Evolutionary conservation across 805 yeast species (phyloP), one percentile per base, ranked within the genome.

Genomic region (Kazachstania psychrophila): DNA sequence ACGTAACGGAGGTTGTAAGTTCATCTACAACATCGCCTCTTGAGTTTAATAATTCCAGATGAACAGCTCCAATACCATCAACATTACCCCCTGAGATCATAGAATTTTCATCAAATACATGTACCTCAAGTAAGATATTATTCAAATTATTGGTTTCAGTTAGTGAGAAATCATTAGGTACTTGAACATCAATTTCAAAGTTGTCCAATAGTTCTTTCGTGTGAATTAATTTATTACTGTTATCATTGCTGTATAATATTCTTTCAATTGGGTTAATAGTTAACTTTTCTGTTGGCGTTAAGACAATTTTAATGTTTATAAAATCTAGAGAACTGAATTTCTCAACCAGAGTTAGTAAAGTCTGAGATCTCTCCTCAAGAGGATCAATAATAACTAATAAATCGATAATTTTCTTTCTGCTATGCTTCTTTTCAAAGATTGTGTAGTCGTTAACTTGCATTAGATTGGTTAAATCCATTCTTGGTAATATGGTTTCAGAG

Each of bases 1-100:
- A 65, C 27, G 82, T 79, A 1, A 78, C 70, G 92, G 89, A 82
- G 1, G 87, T 76, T 26, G 61, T 64, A 0, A 95, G 79, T 44
- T 77, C 85, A 1, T 69, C 62, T 11, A 54, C 40, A 6, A 49
- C 40, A 6, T 44, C 34, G 9, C 39, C 47, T 4, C 32, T 10
- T 9, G 42, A 16, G 39, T 54, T 46, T 6, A 54, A 65, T 3
- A 85, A 49, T 3, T 68, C 63, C 12, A 79, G 47, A 1, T 81
- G 83, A 0, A 70, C 61, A 0, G 83, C 77, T 0, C 70, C 62
- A 1, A 63, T 29, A 0, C 57, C 58, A 34, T 56, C 55, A 9
- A 60, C 49, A 14, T 37, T 44, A 15, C 51, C 45, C 32, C 48
- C 46, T 16, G 54, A 44, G 6, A 56, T 43, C 0, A 38, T 33